Evolutionary conservation across 768 basidiomycete species (phyloP).

Genomic region (Nidularia pulvinata): DNA sequence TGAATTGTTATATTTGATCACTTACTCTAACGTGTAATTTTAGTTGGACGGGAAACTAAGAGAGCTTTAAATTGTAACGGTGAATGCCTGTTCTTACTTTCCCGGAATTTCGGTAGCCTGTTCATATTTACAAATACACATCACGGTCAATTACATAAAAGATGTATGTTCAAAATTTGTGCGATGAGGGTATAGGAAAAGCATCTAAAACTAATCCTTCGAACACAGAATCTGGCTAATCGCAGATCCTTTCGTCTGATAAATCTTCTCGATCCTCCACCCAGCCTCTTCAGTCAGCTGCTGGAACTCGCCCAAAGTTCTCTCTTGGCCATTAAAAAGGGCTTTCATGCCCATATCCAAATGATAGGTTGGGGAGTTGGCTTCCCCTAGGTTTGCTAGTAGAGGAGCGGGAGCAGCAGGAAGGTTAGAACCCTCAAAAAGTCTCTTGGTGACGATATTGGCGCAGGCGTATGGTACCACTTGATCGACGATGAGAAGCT

Average conservation of each 20-base stretch:
- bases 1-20: not conserved
- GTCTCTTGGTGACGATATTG: not conserved
- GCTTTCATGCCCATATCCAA: constrained; percentile 5
- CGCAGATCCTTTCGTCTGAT: constrained; percentile 3
- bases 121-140: not conserved
- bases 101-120: not conserved
- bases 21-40: too few species aligned
- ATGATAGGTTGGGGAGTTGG: constrained; percentile 5
- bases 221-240: constrained; percentile 6
- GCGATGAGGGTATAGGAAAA: too few species aligned
- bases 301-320: constrained; percentile 4
- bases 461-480: constrained; percentile 7
- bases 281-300: constrained; percentile 3
- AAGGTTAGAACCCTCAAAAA: constrained; percentile 1
- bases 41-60: not conserved
- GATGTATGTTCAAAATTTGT: too few species aligned
- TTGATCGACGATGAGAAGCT: constrained; percentile 19
- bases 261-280: constrained; percentile 6
- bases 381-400: constrained; percentile 14
- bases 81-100: not conserved
- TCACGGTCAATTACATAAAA: not conserved
- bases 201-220: not conserved
- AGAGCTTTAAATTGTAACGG: not conserved
- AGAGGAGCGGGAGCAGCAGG: constrained; percentile 12
- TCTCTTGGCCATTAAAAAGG: constrained; percentile 5